Percentiles rank a stretch among this genome's conserved stretches.
Evolutionary conservation across 345 rosid species (phyloP).

Genomic region (Eucalyptus cloeziana): DNA sequence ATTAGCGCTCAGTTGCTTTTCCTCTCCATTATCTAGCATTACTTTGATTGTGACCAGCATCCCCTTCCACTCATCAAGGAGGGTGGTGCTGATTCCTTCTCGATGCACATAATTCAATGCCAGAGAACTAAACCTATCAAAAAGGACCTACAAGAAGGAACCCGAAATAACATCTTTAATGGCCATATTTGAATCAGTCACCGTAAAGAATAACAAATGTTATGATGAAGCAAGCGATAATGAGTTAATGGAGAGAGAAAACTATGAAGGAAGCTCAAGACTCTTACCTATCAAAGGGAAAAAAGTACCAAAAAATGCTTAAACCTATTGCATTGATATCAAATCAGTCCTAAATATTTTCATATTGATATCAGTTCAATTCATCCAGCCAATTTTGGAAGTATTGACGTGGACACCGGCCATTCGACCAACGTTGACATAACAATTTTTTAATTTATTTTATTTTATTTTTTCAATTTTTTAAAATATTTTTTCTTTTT

Average conservation of each 20-base stretch:
- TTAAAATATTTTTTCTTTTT: too few relatives aligned
- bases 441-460: too few relatives aligned
- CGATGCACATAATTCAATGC: background rate
- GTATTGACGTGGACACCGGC: accelerated
- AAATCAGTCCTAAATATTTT: too few relatives aligned
- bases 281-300: too few relatives aligned
- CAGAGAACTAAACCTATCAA: background rate
- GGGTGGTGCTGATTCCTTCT: background rate
- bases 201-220: background rate
- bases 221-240: background rate
- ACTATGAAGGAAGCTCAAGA: background rate
- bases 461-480: accelerated
- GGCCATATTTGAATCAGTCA: background rate
- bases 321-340: too few relatives aligned
- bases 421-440: accelerated
- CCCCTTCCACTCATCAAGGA: background rate
- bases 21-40: background rate
- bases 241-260: background rate
- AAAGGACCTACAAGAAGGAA: background rate
- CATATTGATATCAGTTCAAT: accelerated
- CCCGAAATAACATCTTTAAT: background rate
- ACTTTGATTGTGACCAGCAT: background rate
- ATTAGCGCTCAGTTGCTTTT: background rate
- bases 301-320: too few relatives aligned
- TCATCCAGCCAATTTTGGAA: too few relatives aligned